These are phyloP conservation scores for Dentipellis sp. DNA, from an alignment of 768 basidiomycete species.

Conservation along the genomic window DNA sequence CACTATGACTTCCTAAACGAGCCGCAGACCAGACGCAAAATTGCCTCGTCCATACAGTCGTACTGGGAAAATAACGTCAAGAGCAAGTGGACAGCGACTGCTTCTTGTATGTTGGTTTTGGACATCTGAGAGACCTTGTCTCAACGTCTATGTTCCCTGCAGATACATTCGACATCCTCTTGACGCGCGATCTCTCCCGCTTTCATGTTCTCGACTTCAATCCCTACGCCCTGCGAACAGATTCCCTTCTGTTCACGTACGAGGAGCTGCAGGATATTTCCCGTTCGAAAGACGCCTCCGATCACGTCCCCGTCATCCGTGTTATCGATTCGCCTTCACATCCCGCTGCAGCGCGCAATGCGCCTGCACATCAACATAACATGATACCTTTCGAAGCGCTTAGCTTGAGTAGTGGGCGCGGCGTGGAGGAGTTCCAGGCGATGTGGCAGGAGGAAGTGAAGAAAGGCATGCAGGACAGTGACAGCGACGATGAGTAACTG, in stretches of 20 bases:
- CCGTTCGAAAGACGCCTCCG: constrained; percentile 10
- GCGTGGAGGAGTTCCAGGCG: constrained; percentile 65
- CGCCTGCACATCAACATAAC: constrained; percentile 75
- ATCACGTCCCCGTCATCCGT: constrained; percentile 32
- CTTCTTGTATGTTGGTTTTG: constrained; percentile 52
- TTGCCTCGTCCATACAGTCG: constrained; percentile 38
- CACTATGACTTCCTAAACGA: constrained; percentile 83
- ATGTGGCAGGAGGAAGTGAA: constrained; percentile 49
- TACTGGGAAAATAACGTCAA: constrained; percentile 69
- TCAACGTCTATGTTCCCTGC: not conserved
- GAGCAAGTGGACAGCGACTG: constrained; percentile 43
- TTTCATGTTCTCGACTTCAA: constrained; percentile 90
- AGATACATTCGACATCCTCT: constrained; percentile 84
- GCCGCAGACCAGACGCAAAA: constrained; percentile 37
- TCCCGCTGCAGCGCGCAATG: constrained; percentile 54
- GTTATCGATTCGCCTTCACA: constrained; percentile 72
- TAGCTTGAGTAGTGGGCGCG: constrained; percentile 64
- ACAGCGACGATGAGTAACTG: too few species aligned
- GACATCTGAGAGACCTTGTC: not conserved
- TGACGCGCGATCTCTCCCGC: constrained; percentile 69
- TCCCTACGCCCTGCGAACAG: constrained; percentile 80
- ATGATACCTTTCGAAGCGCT: constrained; percentile 89
- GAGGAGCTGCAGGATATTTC: constrained; percentile 47
- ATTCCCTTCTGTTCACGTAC: constrained; percentile 79
- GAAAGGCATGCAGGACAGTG: constrained; percentile 14